Evolutionary conservation across 139 green algal genomes (phyloP), one percentile per base, ranked within the genome.

Genomic region (Spirogloea muscicola): DNA sequence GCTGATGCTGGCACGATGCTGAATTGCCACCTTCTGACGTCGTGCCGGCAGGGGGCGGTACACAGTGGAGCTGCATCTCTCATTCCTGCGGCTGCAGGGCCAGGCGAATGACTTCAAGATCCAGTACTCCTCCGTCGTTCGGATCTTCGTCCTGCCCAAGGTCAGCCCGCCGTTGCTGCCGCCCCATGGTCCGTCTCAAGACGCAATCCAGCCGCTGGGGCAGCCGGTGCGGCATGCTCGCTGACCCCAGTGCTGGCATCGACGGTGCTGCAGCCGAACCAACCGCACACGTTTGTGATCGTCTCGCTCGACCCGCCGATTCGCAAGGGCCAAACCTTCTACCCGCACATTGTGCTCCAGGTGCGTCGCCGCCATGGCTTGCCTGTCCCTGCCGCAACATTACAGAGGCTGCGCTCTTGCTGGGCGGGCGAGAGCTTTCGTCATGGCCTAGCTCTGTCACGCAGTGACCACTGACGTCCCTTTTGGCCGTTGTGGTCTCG

Each of bases 261-360:
- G 13, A 16, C 43, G 10, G 43, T n/a, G 21, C 49, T 18, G 63
- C 58, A 79, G 72, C 33, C 76, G 31, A 89, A 91, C 77, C 84
- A 86, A 16, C 90, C 91, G 0, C 89, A 96, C 78, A 97, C 92
- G 9, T 76, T 96, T 37, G 92, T 96, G 25, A 88, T 92, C 41
- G 81, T 96, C 41, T 85, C 81, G 3, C 84, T 98, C 36, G 93
- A 98, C 77, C 92, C 92, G 10, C 93, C 93, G 57, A 96, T 98
- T 75, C 84, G 93, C 40, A 97, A 97, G 83, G 92, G 92, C 1
- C 89, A 97, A 85, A 97, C 93, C 29, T 95, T 91, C 85, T 98
- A 98, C 84, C 85, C 84, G 34, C 88, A 94, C 88, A 86, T 98
- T 58, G 83, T 97, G 48, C 29, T 84, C 6, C 71, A 84, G 77